Evolutionary conservation across 257 asterid species (phyloP).

Genomic region (Ilex asprella): DNA sequence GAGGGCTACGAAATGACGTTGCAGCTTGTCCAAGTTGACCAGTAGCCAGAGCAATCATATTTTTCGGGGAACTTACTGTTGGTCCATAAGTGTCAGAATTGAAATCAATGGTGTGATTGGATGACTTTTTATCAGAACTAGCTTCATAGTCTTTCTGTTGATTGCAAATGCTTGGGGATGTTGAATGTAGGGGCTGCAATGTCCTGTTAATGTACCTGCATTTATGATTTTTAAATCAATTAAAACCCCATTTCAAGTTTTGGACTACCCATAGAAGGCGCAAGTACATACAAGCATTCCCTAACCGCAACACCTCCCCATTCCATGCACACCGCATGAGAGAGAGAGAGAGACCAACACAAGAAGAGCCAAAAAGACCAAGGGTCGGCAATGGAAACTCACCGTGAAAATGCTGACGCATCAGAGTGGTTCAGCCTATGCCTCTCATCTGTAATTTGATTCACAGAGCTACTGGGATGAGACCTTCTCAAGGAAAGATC

Average conservation of each 20-base stretch:
- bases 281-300: too few species aligned
- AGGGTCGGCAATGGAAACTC: slow-evolving; percentile 21
- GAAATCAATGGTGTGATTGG: neutral
- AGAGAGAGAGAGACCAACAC: too few species aligned
- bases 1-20: neutral
- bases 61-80: neutral
- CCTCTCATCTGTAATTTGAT: slow-evolving; percentile 45
- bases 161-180: slow-evolving; percentile 36
- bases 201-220: slow-evolving; percentile 72
- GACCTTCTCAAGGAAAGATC: slow-evolving; percentile 79
- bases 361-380: neutral
- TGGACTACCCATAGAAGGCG: too few species aligned
- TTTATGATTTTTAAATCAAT: neutral
- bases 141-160: slow-evolving; percentile 38
- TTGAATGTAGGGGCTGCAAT: slow-evolving; percentile 30
- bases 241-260: neutral
- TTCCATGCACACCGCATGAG: too few species aligned
- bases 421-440: slow-evolving; percentile 65
- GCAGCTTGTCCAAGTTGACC: neutral
- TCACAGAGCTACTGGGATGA: slow-evolving; percentile 35
- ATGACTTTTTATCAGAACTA: slow-evolving; percentile 19
- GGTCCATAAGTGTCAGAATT: neutral
- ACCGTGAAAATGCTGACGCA: slow-evolving; percentile 91
- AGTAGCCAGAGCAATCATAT: neutral
- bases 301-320: too few species aligned